phyloP scores from a whole-genome alignment of 179 eudicot species.

The Amaranthus tricolor region DNA sequence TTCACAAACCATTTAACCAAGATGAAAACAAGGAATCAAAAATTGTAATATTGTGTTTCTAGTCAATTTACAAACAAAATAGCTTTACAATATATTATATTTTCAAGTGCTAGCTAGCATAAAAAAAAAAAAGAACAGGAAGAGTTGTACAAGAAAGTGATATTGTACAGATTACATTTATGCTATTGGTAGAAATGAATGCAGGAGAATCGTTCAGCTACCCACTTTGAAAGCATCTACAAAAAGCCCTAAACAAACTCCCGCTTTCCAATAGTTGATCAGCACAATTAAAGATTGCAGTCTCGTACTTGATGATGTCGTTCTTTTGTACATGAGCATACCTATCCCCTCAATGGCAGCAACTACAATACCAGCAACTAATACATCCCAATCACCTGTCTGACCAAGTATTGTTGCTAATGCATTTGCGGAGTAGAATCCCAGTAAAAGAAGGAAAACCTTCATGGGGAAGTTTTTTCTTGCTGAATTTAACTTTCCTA shows the following conservation, averaged over 20 bases:
- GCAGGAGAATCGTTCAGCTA: constrained; percentile 36
- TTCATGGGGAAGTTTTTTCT: constrained; percentile 90
- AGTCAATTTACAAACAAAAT: constrained; percentile 2
- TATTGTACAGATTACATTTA: not conserved
- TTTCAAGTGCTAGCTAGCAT: not conserved
- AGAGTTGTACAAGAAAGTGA: not conserved
- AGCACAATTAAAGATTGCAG: constrained; percentile 66
- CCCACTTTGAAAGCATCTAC: constrained; percentile 98
- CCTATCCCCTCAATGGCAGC: constrained; percentile 97
- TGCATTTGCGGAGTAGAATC: constrained; percentile 96
- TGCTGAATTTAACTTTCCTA: constrained; percentile 73
- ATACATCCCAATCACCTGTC: constrained; percentile 96
- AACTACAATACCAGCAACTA: constrained; percentile 92
- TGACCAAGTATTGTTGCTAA: constrained; percentile 93
- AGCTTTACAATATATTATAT: not conserved
- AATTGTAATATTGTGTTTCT: not conserved
- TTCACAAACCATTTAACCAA: not conserved
- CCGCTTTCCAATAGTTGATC: constrained; percentile 96
- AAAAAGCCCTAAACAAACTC: constrained; percentile 93
- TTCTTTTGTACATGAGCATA: constrained; percentile 79
- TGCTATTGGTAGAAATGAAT: not conserved
- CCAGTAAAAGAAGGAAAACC: constrained; percentile 79
- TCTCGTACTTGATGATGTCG: constrained; percentile 40
- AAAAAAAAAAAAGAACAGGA: not conserved
- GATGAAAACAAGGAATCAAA: not conserved